Base-by-base conservation (phyloP, 306 rosid species). In the Lagenaria siceraria region DNA sequence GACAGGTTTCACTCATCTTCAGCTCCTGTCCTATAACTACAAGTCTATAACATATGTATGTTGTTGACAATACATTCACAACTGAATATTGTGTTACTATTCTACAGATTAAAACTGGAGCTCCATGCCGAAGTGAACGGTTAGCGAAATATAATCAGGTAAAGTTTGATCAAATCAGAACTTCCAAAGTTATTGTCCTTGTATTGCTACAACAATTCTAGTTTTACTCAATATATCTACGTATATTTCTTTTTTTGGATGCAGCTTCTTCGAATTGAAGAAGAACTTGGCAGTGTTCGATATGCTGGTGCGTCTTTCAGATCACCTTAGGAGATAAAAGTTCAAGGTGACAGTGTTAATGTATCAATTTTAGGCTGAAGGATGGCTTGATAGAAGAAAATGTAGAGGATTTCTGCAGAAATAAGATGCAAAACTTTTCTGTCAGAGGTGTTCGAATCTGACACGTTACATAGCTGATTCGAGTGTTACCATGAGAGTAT, bases 141-240 rank as follows among this genome's bases (percentile, higher is more conserved):
- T 84, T 95, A 84, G 92, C 99, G n/a, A 95, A 95, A 86, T 95
- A 95, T 74, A 95, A 95, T 84, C 99, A 95, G 96, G 99, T 95
- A 85, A 74, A 79, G 14, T 56, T 8, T 68, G 54, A 68, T 40
- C 54, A 68, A 40, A 68, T 7, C 25, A 31, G 2, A 42, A 66
- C 31, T 10, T 66, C 14, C 52, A 38, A 64, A 66, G 38, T n/a
- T 36, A 65, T 73, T 27, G 17, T 51, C 21, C 38, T 49, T 8
- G 10, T 7, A 72, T 29, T 9, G 17, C 60, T n/a, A 14, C 17
- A 17, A 8, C 1, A 27, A 9, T 17, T 51, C 61, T 73, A 51
- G 33, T 51, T 49, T 42, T 43, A 7, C 13, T 43, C 59, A 2
- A 24, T 46, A 31, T 54, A 48, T 5, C n/a, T 18, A 29, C 19